Evolutionary conservation across 2,329 filamentous ascomycete species (phyloP), one percentile per base, ranked within the genome.

Genomic region (Chaetomium globosum): DNA sequence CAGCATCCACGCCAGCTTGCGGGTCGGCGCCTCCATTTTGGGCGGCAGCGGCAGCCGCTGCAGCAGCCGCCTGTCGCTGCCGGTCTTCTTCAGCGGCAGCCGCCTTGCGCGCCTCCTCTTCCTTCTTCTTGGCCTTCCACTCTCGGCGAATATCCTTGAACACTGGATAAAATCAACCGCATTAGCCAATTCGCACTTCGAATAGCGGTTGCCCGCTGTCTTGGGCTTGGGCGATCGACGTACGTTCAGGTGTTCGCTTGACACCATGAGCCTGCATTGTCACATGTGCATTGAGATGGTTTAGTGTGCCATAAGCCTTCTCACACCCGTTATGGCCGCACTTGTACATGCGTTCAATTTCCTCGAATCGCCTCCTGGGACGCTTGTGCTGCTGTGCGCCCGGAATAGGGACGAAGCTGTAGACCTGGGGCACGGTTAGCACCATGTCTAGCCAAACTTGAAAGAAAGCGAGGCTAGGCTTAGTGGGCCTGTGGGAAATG

Each of bases 71-170:
- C 57, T 81, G 78, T 19, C 83, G 85, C 77, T 88, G 88, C 64
- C 93, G 90, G 75, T 97, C 93, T 69, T 98, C 94, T 10, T 93
- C 92, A 12, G 90, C 65, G 7, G 65, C 90, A 13, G 90, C 65
- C 13, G 65, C 90, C 82, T 97, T 97, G 74, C 93, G 91, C 72
- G 87, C 85, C 59, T 89, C 89, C 71, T 98, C 94, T 73, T 98
- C 94, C 77, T 98, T 95, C 91, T 99, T 99, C 87, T 98, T 98
- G 74, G 92, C 91, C 82, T 98, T 99, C 95, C 95, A 99, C 75
- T 98, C 94, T 76, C 98, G 98, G 69, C 95, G 91, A 67, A 98
- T 97, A 75, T 99, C 95, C 77, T 99, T 99, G 81, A 99, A 98
- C 78, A 98, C 95, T 98, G 75, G 70, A 73, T 66, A 65, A 13